Evolutionary conservation across 345 rosid species (phyloP).

Genomic region (Lepidium sativum): DNA sequence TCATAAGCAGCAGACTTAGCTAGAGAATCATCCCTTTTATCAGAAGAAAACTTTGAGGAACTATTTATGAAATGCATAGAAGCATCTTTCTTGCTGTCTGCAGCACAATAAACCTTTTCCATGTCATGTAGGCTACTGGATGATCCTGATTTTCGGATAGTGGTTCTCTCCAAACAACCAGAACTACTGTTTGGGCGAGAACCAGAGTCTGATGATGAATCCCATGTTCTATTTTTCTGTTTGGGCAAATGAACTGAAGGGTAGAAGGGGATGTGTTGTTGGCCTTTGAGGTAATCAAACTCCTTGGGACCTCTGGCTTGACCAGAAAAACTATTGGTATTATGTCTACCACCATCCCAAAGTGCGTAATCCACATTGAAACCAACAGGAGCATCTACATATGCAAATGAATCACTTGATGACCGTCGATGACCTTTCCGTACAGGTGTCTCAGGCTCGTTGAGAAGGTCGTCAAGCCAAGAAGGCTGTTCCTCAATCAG

Average conservation of each 20-base stretch:
- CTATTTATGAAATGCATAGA: slow-evolving; percentile 34
- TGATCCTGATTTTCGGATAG: slow-evolving; percentile 39
- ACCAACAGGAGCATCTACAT: slow-evolving; percentile 46
- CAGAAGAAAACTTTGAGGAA: slow-evolving; percentile 40
- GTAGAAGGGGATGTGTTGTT: slow-evolving; percentile 34
- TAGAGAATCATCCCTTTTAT: slow-evolving; percentile 10
- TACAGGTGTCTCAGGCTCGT: slow-evolving; percentile 85
- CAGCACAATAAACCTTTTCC: slow-evolving; percentile 28
- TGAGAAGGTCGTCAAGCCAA: slow-evolving; percentile 93
- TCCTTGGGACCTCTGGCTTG: slow-evolving; percentile 55
- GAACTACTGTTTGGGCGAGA: slow-evolving; percentile 32
- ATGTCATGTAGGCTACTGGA: slow-evolving; percentile 35
- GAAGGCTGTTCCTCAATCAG: slow-evolving; percentile 82
- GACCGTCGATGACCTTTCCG: slow-evolving; percentile 85
- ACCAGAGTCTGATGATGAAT: slow-evolving; percentile 35
- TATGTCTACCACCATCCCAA: slow-evolving; percentile 44
- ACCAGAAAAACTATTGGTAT: slow-evolving; percentile 31
- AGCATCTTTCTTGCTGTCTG: slow-evolving; percentile 40
- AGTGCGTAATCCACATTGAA: slow-evolving; percentile 37
- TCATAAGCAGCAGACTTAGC: slow-evolving; percentile 43
- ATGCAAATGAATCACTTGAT: slow-evolving; percentile 89
- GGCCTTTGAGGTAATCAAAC: slow-evolving; percentile 3
- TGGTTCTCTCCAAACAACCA: slow-evolving; percentile 40
- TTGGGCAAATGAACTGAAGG: slow-evolving; percentile 36
- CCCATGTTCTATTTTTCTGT: slow-evolving; percentile 49